Evolutionary conservation across 768 basidiomycete genomes (phyloP), one percentile per base, ranked within the genome.

Genomic region (Mycena vulgaris): DNA sequence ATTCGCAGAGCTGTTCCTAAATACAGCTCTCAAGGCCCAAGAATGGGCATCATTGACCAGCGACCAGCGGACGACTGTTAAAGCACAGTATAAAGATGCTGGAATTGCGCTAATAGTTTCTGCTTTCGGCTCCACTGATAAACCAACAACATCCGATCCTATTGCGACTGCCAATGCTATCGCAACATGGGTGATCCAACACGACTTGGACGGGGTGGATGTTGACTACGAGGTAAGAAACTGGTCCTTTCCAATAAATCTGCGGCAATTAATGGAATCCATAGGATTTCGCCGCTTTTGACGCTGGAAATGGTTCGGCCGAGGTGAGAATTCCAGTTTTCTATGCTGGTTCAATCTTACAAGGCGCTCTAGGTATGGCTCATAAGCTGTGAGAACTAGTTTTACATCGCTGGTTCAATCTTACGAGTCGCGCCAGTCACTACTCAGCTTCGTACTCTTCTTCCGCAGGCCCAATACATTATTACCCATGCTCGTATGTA

Each of bases 81-180:
- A 89, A 73, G 76, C 85, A 1, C 80, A 87, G 64, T 92, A 91
- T 74, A 80, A 83, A 35, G 75, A 83, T n/a, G 89, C 89, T 27
- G 90, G 90, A 16, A 87, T 91, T 76, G 87, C 85, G 59, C 80
- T 92, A 39, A 85, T 91, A 68, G 91, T 92, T 8, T 90, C 90
- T 23, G 88, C 85, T 3, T 92, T 92, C 74, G 91, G 90, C 23
- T 82, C 89, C 3, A 83, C 82, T 3, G 89, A 91, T 72, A 80
- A 82, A 14, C 92, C 92, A 2, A 93, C 91, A 9, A 83, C 86
- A 5, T 79, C 73, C 10, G 89, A 93, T 39, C 61, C 61, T 21
- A 61, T 49, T 37, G n/a, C 60, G 21, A 61, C 47, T 2, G 61
- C 49, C 1, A 52, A 37, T 4, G 40, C 48, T 21, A 52, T 63